Conservation (phyloP, 805 yeast genomes). For the Lipomyces oligophaga region DNA sequence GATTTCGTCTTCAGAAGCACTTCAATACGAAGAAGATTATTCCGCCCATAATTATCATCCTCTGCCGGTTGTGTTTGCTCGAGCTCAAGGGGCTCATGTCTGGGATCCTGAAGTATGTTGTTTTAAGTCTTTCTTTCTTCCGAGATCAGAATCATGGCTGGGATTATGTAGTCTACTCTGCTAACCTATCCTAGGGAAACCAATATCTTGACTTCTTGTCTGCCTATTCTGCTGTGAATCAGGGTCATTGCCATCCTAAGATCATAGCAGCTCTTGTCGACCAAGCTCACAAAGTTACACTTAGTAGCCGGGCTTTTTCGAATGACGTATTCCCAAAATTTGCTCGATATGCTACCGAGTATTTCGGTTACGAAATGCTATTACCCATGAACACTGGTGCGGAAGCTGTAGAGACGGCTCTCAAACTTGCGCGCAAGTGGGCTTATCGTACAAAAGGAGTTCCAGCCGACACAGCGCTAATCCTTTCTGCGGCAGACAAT, state of each 20-base stretch:
- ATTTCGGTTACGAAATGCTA: conserved; percentile 84
- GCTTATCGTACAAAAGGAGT: conserved; percentile 86
- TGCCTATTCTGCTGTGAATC: conserved; percentile 96
- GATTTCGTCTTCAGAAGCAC: conserved; percentile 17
- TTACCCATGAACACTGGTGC: conserved; percentile 99
- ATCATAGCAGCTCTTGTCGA: conserved; percentile 79
- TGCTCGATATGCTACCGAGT: conserved; percentile 85
- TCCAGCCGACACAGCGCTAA: conserved; percentile 76
- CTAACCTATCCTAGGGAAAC: conserved; percentile 49
- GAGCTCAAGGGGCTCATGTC: conserved; percentile 85
- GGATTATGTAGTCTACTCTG: conserved; percentile 47
- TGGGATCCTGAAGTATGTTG: conserved; percentile 79
- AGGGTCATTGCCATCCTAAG: conserved; percentile 96
- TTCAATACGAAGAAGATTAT: conserved; percentile 57
- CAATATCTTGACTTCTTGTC: conserved; percentile 89
- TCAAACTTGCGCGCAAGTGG: conserved; percentile 96
- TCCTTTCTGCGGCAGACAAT: conserved; percentile 81
- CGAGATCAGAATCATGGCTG: too few relatives aligned
- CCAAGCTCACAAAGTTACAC: conserved; percentile 79
- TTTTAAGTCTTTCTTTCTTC: too few relatives aligned
- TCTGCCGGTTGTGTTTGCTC: conserved; percentile 85
- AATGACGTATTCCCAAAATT: conserved; percentile 81
- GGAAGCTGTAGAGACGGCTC: conserved; percentile 94
- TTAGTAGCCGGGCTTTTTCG: conserved; percentile 89
- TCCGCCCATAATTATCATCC: conserved; percentile 98